Conservation (phyloP, 768 basidiomycete species). For the Lentinus brumalis region DNA sequence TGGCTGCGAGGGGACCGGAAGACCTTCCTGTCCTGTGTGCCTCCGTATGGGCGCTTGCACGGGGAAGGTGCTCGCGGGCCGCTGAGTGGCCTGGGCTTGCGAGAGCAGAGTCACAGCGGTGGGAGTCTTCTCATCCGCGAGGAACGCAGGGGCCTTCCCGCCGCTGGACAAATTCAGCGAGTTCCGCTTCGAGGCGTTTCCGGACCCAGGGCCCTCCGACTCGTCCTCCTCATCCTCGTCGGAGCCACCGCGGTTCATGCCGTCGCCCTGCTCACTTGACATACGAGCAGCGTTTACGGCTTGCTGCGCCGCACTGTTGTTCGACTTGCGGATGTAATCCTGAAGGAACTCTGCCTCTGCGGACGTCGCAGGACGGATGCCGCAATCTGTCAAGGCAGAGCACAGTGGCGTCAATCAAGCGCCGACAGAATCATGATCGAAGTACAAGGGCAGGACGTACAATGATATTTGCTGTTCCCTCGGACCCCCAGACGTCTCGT, state of each 20-base stretch:
- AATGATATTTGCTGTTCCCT: slow-evolving; percentile 97
- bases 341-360: slow-evolving; percentile 91
- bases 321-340: slow-evolving; percentile 89
- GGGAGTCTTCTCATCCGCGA: slow-evolving; percentile 80
- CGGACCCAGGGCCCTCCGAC: slow-evolving; percentile 71
- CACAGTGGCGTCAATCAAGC: slow-evolving; percentile 30
- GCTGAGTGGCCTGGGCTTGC: slow-evolving; percentile 70
- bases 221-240: slow-evolving; percentile 89
- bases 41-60: slow-evolving; percentile 78
- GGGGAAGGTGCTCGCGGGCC: slow-evolving; percentile 59
- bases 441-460: slow-evolving; percentile 46
- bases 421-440: slow-evolving; percentile 32
- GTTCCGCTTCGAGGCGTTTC: slow-evolving; percentile 68
- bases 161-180: slow-evolving; percentile 69
- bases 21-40: slow-evolving; percentile 55
- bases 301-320: slow-evolving; percentile 79
- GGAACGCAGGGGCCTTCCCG: slow-evolving; percentile 53
- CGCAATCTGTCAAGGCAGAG: slow-evolving; percentile 64
- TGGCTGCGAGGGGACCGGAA: slow-evolving; percentile 54
- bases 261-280: slow-evolving; percentile 71
- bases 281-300: slow-evolving; percentile 75
- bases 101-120: slow-evolving; percentile 77
- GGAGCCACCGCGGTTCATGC: slow-evolving; percentile 53
- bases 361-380: slow-evolving; percentile 88
- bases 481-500: slow-evolving; percentile 89